Evolutionary conservation across 75 land plant genomes (phyloP), one percentile per base, ranked within the genome.

Genomic region (Sequoia sempervirens): DNA sequence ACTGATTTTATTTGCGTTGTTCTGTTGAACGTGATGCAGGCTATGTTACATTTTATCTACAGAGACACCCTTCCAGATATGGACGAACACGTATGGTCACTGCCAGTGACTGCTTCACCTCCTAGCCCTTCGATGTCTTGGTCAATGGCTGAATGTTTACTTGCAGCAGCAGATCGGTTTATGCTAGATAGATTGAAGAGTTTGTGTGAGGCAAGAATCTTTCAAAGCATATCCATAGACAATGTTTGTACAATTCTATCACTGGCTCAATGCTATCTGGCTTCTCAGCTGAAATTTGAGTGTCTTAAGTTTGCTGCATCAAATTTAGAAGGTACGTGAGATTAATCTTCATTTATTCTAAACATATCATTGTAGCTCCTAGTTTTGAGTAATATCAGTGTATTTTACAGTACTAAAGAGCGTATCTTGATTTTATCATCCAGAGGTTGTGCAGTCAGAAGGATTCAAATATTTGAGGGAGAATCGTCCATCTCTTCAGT

Each of bases 211-310:
- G 90, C 88, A 3, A 93, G 85, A 81, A 86, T 93, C 14, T 92
- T 90, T 69, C 92, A 93, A 83, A 90, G 88, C 79, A 92, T 93
- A 47, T 84, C 89, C 56, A 85, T 89, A 84, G 91, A 91, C 82
- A 93, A 93, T 26, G 92, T 90, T n/a, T 93, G 93, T 10, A 93
- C 92, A 10, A 93, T 93, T 15, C 86, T 93, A 54, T 90, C 93
- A 15, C 84, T 93, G 76, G 93, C 95, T 43, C 93, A 93, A 82
- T 92, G 88, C 80, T 93, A 93, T 75, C 93, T 92, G 52, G 89
- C 92, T 79, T 80, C 84, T 38, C 90, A 90, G 85, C 86, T 93
- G 45, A 93, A 93, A 85, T 66, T 88, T 34, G 93, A 90, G 36
- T 93, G 94, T 61, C 88, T 93, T 37, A 91, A 92, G 83, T 91